These are phyloP conservation scores for Claviceps sp. DNA, from an alignment of 2,329 filamentous ascomycete species.

Conservation along the genomic window DNA sequence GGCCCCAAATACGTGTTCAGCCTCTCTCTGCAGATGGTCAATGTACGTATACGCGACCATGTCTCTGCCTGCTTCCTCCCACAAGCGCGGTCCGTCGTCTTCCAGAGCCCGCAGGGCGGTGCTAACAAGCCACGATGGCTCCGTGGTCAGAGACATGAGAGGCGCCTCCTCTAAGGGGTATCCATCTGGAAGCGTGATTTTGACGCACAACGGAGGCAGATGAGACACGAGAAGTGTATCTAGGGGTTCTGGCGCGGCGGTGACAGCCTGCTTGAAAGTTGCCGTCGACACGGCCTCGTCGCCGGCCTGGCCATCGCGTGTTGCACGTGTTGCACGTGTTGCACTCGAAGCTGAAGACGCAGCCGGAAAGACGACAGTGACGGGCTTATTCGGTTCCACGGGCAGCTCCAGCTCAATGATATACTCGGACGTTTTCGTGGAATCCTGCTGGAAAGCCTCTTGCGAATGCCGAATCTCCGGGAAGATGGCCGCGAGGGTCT, in stretches of 20 bases:
- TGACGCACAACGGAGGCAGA: slow-evolving; percentile 42
- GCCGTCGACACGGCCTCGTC: neutral
- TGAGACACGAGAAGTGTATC: slow-evolving; percentile 41
- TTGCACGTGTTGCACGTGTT: neutral
- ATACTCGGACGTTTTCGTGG: slow-evolving; percentile 15
- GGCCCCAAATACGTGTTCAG: slow-evolving; percentile 48
- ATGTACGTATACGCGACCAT: slow-evolving; percentile 50
- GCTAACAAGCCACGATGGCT: slow-evolving; percentile 42
- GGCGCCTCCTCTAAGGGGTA: slow-evolving; percentile 45
- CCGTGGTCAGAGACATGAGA: slow-evolving; percentile 34
- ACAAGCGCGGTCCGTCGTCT: slow-evolving; percentile 36
- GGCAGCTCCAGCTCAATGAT: slow-evolving; percentile 44
- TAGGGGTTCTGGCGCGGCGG: slow-evolving; percentile 9
- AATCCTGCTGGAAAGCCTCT: slow-evolving; percentile 17
- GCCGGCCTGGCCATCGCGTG: neutral
- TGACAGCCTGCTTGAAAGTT: neutral
- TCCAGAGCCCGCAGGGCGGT: slow-evolving; percentile 36
- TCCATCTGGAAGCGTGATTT: slow-evolving; percentile 39
- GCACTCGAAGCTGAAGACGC: slow-evolving; percentile 17
- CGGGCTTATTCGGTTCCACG: slow-evolving; percentile 38
- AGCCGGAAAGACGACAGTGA: slow-evolving; percentile 45
- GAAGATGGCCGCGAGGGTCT: slow-evolving; percentile 49
- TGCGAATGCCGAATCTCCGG: slow-evolving; percentile 44
- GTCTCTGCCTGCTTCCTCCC: slow-evolving; percentile 48
- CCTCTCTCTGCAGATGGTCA: slow-evolving; percentile 45